Evolutionary conservation across 805 yeast genomes (phyloP).

Genomic region (Starmera amethionina): DNA sequence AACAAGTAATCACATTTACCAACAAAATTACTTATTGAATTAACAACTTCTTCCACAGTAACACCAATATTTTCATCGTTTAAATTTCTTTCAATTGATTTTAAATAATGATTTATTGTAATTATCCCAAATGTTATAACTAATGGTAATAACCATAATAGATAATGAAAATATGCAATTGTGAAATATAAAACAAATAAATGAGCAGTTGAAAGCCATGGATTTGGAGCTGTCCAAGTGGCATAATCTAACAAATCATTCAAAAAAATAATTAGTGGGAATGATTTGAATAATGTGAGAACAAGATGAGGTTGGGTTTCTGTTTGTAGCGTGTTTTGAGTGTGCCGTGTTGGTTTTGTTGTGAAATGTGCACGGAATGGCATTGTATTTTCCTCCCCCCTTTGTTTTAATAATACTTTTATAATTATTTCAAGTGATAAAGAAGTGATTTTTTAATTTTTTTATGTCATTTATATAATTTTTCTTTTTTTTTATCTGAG

Average conservation of each 20-base stretch:
- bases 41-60: slow-evolving; percentile 37
- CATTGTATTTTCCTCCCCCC: neutral
- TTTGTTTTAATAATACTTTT: too few relatives aligned
- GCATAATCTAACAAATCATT: slow-evolving; percentile 32
- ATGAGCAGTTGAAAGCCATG: slow-evolving; percentile 29
- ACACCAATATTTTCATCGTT: slow-evolving; percentile 28
- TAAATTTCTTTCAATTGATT: slow-evolving; percentile 32
- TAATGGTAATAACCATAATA: too few relatives aligned
- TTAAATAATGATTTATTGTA: slow-evolving; percentile 31
- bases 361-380: neutral
- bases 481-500: too few relatives aligned
- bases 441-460: too few relatives aligned
- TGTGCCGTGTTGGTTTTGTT: neutral
- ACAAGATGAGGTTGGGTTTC: slow-evolving; percentile 25
- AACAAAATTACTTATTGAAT: slow-evolving; percentile 30
- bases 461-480: too few relatives aligned
- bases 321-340: slow-evolving; percentile 2
- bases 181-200: slow-evolving; percentile 25
- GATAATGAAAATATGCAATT: too few relatives aligned
- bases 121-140: too few relatives aligned
- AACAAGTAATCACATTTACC: slow-evolving; percentile 20
- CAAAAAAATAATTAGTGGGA: slow-evolving; percentile 33
- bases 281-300: slow-evolving; percentile 32
- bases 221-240: slow-evolving; percentile 39
- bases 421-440: too few relatives aligned